Evolutionary conservation across 2,329 filamentous ascomycete species (phyloP).

Genomic region (Pseudogymnoascus sp.): DNA sequence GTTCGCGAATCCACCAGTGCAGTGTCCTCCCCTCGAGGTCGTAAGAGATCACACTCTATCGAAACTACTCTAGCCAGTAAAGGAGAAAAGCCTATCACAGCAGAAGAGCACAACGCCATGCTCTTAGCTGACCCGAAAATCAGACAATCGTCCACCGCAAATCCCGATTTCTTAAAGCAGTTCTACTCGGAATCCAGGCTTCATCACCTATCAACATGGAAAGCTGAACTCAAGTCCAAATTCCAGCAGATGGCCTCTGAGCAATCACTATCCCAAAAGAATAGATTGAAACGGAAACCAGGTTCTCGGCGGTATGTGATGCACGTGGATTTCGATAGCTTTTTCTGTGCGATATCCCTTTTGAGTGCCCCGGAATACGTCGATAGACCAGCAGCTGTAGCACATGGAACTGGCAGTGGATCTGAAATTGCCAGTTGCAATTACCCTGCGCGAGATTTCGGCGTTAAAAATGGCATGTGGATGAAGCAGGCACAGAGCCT

Average conservation of each 20-base stretch:
- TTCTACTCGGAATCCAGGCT: conserved; percentile 92
- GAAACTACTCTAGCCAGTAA: not conserved
- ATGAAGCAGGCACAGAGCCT: conserved; percentile 83
- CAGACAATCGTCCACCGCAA: conserved; percentile 81
- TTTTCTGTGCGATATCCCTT: conserved; percentile 89
- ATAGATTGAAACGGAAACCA: conserved; percentile 42
- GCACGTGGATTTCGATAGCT: conserved; percentile 97
- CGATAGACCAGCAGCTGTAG: conserved; percentile 79
- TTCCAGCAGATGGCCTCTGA: conserved; percentile 75
- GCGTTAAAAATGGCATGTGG: conserved; percentile 98
- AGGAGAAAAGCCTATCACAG: conserved; percentile 43
- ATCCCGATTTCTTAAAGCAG: conserved; percentile 88
- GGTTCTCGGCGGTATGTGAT: conserved; percentile 75
- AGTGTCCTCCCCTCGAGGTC: not conserved
- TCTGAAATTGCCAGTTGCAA: conserved; percentile 98
- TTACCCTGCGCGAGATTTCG: conserved; percentile 78
- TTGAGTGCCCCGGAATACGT: conserved; percentile 63
- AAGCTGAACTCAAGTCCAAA: conserved; percentile 83
- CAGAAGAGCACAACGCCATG: conserved; percentile 86
- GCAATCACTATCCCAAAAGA: conserved; percentile 46
- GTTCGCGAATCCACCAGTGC: not conserved
- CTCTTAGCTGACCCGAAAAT: conserved; percentile 78
- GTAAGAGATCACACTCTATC: not conserved
- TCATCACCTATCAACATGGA: conserved; percentile 95
- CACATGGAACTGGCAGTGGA: conserved; percentile 74